Percentiles rank a stretch among this genome's conserved stretches.
phyloP scores from a whole-genome alignment of 352 stramenopile genomes.

The Aphanomyces invadans region DNA sequence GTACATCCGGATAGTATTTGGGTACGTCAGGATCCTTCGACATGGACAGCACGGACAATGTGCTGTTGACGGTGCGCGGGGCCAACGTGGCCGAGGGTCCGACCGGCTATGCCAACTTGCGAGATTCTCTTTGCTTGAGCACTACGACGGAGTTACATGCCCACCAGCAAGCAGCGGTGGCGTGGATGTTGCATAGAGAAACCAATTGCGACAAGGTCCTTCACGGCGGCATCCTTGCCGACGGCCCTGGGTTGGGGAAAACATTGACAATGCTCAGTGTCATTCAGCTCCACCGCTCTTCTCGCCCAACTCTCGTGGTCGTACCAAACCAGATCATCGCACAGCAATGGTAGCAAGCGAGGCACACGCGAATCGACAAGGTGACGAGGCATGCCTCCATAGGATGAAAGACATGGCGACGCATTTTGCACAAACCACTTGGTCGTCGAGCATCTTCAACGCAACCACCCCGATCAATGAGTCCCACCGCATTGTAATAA shows the following conservation, averaged over 20 bases:
- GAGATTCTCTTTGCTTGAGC: neutral
- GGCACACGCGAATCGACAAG: too few relatives aligned
- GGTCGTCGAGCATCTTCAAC: conserved; percentile 6
- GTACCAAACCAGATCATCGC: conserved; percentile 21
- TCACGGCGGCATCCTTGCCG: conserved; percentile 11
- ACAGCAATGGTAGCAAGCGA: conserved; percentile 14
- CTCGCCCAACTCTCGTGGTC: conserved; percentile 12
- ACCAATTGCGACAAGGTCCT: neutral
- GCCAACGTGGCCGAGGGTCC: neutral
- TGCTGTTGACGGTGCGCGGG: neutral
- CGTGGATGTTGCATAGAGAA: conserved; percentile 12
- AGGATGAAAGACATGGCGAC: conserved; percentile 21
- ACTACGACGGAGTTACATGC: neutral
- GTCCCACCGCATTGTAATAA: conserved; percentile 1
- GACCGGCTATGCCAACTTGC: neutral
- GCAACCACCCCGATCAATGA: neutral
- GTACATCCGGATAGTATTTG: too few relatives aligned
- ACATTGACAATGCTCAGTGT: conserved; percentile 20
- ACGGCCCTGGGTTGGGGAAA: conserved; percentile 21
- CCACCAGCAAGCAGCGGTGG: conserved; percentile 11
- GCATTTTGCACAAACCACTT: conserved; percentile 16
- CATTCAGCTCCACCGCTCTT: neutral
- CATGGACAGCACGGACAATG: neutral
- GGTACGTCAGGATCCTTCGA: too few relatives aligned
- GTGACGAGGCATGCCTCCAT: too few relatives aligned